Evolutionary conservation across 1,139 yeast species (phyloP).

Genomic region (Suhomyces taliae): DNA sequence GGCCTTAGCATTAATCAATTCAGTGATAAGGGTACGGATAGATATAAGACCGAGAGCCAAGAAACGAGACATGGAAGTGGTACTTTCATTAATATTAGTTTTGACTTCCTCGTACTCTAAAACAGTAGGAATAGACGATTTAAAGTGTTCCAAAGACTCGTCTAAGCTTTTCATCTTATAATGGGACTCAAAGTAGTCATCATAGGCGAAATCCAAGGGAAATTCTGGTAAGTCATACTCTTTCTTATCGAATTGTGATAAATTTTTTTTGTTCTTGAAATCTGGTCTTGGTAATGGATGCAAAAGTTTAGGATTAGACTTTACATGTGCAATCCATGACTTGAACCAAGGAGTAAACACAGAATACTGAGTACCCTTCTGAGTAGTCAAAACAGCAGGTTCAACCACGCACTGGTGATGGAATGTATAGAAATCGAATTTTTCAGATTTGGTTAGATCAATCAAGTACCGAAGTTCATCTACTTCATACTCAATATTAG

Average conservation of each 20-base stretch:
- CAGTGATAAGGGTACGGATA: conserved; percentile 36
- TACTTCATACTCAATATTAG: conserved; percentile 50
- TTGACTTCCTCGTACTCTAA: conserved; percentile 19
- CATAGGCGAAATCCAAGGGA: conserved; percentile 8
- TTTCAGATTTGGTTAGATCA: conserved; percentile 17
- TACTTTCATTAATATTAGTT: conserved; percentile 7
- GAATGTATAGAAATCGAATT: conserved; percentile 25
- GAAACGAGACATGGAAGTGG: conserved; percentile 37
- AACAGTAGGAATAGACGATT: conserved; percentile 4
- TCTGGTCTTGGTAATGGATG: conserved; percentile 2
- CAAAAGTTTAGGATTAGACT: conserved; percentile 10
- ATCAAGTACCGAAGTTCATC: conserved; percentile 48
- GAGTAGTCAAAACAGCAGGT: conserved; percentile 44
- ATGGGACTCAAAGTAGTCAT: conserved; percentile 18
- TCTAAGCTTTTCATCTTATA: conserved; percentile 39
- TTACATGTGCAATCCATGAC: conserved; percentile 41
- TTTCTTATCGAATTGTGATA: conserved; percentile 13
- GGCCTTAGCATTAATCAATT: conserved; percentile 13
- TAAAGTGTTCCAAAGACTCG: conserved; percentile 33
- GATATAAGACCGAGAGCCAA: conserved; percentile 50
- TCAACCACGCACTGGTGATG: conserved; percentile 52
- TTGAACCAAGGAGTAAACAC: conserved; percentile 57
- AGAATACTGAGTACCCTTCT: conserved; percentile 47
- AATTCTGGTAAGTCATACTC: conserved; percentile 4
- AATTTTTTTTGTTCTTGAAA: conserved; percentile 3